These are phyloP conservation scores for Fragosphaeria purpurea DNA, from an alignment of 2,329 filamentous ascomycete species.

Conservation along the genomic window DNA sequence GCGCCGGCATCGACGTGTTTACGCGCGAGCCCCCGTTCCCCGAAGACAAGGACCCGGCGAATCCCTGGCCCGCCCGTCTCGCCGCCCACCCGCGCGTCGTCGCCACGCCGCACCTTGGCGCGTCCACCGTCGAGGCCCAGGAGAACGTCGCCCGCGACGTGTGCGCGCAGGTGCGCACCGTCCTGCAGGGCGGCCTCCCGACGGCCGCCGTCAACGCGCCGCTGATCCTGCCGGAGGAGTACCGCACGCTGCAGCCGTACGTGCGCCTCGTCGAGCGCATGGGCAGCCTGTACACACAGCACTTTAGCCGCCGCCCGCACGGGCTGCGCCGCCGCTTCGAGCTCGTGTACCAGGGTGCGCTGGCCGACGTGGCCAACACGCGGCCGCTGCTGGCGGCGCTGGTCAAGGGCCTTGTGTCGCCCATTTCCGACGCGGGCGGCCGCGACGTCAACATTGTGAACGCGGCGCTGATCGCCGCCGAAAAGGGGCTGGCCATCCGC, in stretches of 20 bases:
- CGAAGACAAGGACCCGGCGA: slow-evolving; percentile 20
- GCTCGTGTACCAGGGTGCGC: slow-evolving; percentile 65
- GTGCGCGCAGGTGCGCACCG: slow-evolving; percentile 67
- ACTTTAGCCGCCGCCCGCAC: slow-evolving; percentile 42
- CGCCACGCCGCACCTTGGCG: slow-evolving; percentile 69
- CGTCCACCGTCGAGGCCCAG: slow-evolving; percentile 72
- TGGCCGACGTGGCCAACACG: slow-evolving; percentile 62
- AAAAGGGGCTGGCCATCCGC: slow-evolving; percentile 68
- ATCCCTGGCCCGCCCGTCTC: slow-evolving; percentile 44
- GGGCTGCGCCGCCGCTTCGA: slow-evolving; percentile 56
- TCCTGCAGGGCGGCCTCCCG: slow-evolving; percentile 62
- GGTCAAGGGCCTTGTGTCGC: slow-evolving; percentile 63
- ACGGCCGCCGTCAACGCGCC: slow-evolving; percentile 73
- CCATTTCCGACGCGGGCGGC: slow-evolving; percentile 56
- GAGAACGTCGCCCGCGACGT: slow-evolving; percentile 78
- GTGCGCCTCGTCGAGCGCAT: slow-evolving; percentile 69
- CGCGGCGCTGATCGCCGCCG: slow-evolving; percentile 61
- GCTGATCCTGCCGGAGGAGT: slow-evolving; percentile 71
- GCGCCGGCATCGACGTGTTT: slow-evolving; percentile 72
- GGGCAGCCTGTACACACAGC: slow-evolving; percentile 69
- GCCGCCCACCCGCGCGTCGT: slow-evolving; percentile 63
- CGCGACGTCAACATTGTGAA: slow-evolving; percentile 76
- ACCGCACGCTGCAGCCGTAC: slow-evolving; percentile 66
- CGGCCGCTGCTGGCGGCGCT: slow-evolving; percentile 70
- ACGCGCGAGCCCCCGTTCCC: slow-evolving; percentile 57